Base-by-base conservation (phyloP, 2,329 filamentous ascomycete genomes). In the Akanthomyces lecanii region DNA sequence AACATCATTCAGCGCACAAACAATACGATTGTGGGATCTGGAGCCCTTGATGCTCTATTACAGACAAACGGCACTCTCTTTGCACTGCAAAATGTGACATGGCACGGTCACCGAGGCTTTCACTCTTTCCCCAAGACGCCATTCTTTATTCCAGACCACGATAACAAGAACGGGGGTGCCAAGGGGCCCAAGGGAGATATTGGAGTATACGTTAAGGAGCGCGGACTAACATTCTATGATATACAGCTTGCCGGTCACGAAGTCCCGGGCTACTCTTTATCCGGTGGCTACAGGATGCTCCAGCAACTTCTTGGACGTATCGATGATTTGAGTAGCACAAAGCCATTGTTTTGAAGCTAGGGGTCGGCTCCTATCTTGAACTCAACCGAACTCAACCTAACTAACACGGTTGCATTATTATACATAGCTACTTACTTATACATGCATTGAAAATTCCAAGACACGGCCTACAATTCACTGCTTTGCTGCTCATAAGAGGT, bases 61-160 rank as follows among this genome's bases (percentile, higher is more conserved):
- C 77, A 87, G 50, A 75, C 79, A 66, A 88, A 90, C 66, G 88
- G 88, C 10, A 85, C 85, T 0, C 76, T 89, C 3, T 74, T 88
- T 51, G 82, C 82, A 1, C 85, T 90, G 60, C 87, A 90, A 71
- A 90, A 90, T 72, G 88, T 90, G 85, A 90, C 87, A 0, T 90
- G 85, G 84, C 81, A 83, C 60, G 88, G 87, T 3, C 70, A 75
- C 0, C 86, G 88, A 67, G 88, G 88, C 0, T 90, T 91, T 76
- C 80, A 83, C 57, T 70, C 72, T 1, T 74, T 75, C 0, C 86
- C 85, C 0, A 33, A 45, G 14, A 62, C 58, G 4, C 54, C 58
- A 4, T 59, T 67, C 28, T 66, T 63, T 36, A 62, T 60, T 0
- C 66, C 66, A 0, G 59, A 64, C 21, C 66, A 67, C n/a, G 40